These are phyloP conservation scores for Xylariomycetidae sp. DNA, from an alignment of 2,329 filamentous ascomycete species.

Conservation along the genomic window DNA sequence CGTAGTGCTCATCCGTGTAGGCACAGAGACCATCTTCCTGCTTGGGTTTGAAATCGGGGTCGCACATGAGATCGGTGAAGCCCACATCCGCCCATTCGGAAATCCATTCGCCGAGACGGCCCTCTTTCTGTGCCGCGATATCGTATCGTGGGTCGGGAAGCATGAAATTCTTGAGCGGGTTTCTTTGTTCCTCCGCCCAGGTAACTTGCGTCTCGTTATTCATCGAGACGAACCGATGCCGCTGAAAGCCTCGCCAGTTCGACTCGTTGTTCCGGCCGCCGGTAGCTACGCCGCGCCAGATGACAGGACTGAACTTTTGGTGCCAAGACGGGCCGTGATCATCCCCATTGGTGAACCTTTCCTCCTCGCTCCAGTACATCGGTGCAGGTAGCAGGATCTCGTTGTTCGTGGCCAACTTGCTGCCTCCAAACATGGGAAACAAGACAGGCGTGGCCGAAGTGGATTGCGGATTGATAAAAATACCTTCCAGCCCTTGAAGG, in stretches of 20 bases:
- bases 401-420: constrained; percentile 63
- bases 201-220: constrained; percentile 57
- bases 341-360: constrained; percentile 53
- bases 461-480: constrained; percentile 56
- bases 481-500: constrained; percentile 56
- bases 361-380: constrained; percentile 62
- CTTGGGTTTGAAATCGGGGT: constrained; percentile 24
- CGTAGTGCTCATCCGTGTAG: constrained; percentile 44
- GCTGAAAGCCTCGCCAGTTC: constrained; percentile 69
- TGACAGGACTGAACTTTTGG: constrained; percentile 44
- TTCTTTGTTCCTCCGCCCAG: constrained; percentile 37
- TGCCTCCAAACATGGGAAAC: constrained; percentile 62
- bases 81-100: constrained; percentile 41
- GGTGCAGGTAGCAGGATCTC: constrained; percentile 64
- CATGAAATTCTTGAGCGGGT: constrained; percentile 46
- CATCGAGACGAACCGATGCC: constrained; percentile 70
- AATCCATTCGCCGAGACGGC: constrained; percentile 44
- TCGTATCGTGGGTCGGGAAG: constrained; percentile 43
- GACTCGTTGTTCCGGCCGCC: constrained; percentile 52
- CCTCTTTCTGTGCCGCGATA: constrained; percentile 38
- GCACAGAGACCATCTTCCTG: constrained; percentile 34
- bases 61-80: constrained; percentile 51
- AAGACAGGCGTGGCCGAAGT: constrained; percentile 50
- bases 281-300: constrained; percentile 65
- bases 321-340: constrained; percentile 50